These are phyloP conservation scores for Tephrocybe rancida DNA, from an alignment of 768 basidiomycete species.

Conservation along the genomic window DNA sequence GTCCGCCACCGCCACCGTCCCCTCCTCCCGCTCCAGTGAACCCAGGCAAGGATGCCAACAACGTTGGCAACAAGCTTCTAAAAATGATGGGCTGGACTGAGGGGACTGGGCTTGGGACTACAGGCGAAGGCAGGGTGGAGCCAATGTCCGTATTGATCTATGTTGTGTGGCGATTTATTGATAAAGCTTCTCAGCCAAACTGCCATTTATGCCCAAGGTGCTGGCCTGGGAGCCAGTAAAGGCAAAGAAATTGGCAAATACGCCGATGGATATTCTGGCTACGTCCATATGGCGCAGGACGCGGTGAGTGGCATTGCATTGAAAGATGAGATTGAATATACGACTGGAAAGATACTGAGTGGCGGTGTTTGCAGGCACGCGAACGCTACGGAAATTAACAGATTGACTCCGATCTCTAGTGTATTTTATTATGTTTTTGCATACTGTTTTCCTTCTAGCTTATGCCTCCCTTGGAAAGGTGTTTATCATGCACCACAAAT, in stretches of 20 bases:
- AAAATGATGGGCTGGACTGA: constrained; percentile 99
- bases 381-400: constrained; percentile 40
- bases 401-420: not conserved
- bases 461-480: not conserved
- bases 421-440: constrained; percentile 9
- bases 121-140: constrained; percentile 84
- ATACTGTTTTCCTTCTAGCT: constrained; percentile 2
- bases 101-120: constrained; percentile 82
- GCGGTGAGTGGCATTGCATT: constrained; percentile 45
- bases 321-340: constrained; percentile 8
- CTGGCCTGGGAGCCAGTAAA: constrained; percentile 91
- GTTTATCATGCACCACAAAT: not conserved
- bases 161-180: constrained; percentile 3
- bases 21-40: constrained; percentile 67
- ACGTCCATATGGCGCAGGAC: constrained; percentile 74
- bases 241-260: constrained; percentile 80
- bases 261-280: constrained; percentile 67
- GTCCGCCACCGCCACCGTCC: constrained; percentile 63
- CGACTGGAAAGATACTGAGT: constrained; percentile 14
- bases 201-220: constrained; percentile 85
- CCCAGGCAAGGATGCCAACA: constrained; percentile 79
- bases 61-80: constrained; percentile 90
- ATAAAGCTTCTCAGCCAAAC: constrained; percentile 55
- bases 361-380: constrained; percentile 33
- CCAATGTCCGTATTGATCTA: constrained; percentile 63